A percentile compares a stretch with the other conserved stretches of the same genome.
phyloP scores from a whole-genome alignment of 495 filamentous ascomycete species.

The Parachaetomium inaequale region DNA sequence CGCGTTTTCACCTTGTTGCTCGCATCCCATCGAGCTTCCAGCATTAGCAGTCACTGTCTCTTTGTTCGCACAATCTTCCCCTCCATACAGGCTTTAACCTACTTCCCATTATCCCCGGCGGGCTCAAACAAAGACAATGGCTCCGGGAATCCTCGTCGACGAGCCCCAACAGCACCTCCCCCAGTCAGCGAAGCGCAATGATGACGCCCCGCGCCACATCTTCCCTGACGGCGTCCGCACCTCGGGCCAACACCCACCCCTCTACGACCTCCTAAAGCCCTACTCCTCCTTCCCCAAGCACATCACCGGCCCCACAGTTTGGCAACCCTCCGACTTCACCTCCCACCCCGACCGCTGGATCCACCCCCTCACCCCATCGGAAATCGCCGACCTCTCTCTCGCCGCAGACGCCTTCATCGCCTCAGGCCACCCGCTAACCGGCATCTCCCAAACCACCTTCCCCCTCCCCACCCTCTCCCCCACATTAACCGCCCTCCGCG shows the following conservation, averaged over 20 bases:
- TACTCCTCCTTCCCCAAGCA: conserved; percentile 71
- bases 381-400: conserved; percentile 64
- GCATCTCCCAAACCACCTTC: conserved; percentile 71
- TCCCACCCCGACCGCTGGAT: conserved; percentile 74
- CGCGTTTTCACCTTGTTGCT: not conserved
- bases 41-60: too few species aligned
- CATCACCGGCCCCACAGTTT: conserved; percentile 73
- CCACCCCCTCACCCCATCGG: conserved; percentile 61
- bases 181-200: conserved; percentile 19
- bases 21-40: too few species aligned
- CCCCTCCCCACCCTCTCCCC: conserved; percentile 57
- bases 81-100: too few species aligned
- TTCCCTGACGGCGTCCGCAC: conserved; percentile 57
- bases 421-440: conserved; percentile 60
- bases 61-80: not conserved
- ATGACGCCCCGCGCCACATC: conserved; percentile 29
- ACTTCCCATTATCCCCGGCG: not conserved
- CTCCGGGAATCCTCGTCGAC: conserved; percentile 35
- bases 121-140: conserved; percentile 23
- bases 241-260: conserved; percentile 75
- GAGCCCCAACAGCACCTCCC: conserved; percentile 15
- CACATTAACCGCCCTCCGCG: conserved; percentile 55
- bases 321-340: conserved; percentile 69
- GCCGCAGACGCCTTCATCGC: conserved; percentile 67
- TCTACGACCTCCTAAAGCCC: conserved; percentile 60